Evolutionary conservation across 305 asterid species (phyloP).

Genomic region (Fraxinus greggii): DNA sequence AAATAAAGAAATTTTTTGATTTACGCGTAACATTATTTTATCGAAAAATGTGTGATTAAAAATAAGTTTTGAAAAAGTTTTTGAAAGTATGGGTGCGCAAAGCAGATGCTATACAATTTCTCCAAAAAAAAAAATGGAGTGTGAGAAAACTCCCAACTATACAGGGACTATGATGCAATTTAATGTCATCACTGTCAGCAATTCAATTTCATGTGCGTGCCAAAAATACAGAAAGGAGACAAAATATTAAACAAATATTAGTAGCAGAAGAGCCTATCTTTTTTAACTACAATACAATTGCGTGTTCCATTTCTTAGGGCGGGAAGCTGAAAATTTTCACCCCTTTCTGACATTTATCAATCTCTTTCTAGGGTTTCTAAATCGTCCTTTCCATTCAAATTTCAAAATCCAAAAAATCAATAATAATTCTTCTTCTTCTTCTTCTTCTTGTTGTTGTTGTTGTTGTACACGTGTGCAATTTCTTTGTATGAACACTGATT

Average conservation of each 20-base stretch:
- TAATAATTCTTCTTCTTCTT: slow-evolving; percentile 11
- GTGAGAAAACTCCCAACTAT: background rate
- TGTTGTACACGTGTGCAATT: background rate
- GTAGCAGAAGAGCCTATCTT: background rate
- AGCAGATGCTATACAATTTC: too few species aligned
- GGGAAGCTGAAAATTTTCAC: slow-evolving; percentile 50
- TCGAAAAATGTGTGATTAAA: too few species aligned
- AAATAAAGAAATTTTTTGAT: too few species aligned
- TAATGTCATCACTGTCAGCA: background rate
- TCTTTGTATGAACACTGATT: background rate
- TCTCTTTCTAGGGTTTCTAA: slow-evolving; percentile 33
- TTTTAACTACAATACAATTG: background rate
- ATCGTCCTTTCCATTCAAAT: slow-evolving; percentile 11
- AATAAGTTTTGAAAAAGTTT: too few species aligned
- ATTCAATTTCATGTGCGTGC: background rate
- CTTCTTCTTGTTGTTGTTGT: background rate
- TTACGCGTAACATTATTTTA: too few species aligned
- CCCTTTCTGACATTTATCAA: slow-evolving; percentile 1
- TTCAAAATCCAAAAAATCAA: slow-evolving; percentile 17
- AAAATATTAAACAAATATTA: background rate
- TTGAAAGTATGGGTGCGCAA: too few species aligned
- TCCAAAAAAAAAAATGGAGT: background rate
- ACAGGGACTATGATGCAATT: background rate
- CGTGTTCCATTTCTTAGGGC: slow-evolving; percentile 43
- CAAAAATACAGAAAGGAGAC: background rate